Evolutionary conservation across 73 alveolate genomes (phyloP).

Genomic region (Tetrahymena elliotti): DNA sequence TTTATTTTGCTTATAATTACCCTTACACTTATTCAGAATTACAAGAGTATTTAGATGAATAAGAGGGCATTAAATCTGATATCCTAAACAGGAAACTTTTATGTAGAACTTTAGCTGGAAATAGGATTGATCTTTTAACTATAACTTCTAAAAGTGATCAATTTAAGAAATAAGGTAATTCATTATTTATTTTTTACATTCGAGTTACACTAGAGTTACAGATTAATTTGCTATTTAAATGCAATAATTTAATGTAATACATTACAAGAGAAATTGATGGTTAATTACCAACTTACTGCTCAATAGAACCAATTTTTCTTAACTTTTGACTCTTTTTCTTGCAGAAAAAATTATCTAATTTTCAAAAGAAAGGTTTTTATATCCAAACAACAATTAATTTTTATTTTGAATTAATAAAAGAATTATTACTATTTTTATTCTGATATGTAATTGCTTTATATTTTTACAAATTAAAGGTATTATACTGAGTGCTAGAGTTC

Average conservation of each 20-base stretch:
- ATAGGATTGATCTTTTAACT: conserved; percentile 1
- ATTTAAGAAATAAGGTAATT: not conserved
- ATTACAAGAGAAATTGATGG: not conserved
- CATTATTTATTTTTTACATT: not conserved
- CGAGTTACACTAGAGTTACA: not conserved
- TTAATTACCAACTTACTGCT: too few species aligned
- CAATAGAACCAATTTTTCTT: too few species aligned
- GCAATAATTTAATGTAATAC: not conserved
- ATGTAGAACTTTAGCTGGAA: conserved; percentile 4
- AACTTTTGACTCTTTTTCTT: too few species aligned
- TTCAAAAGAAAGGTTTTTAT: too few species aligned
- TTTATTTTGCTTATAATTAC: conserved; percentile 65
- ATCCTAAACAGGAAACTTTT: conserved; percentile 5
- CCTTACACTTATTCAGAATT: conserved; percentile 69
- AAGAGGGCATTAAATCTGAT: not conserved
- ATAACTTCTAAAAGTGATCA: not conserved
- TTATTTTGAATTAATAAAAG: too few species aligned
- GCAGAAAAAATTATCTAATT: too few species aligned
- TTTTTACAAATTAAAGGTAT: conserved; percentile 23
- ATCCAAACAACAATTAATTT: too few species aligned
- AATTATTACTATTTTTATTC: too few species aligned
- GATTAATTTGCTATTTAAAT: not conserved
- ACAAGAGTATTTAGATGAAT: not conserved
- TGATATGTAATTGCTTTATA: too few species aligned
- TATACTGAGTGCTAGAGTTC: conserved; percentile 14